A percentile compares a stretch with the other conserved stretches of the same genome.
phyloP scores from a whole-genome alignment of 169 alveolate species.

The Cryptosporidium muris region DNA sequence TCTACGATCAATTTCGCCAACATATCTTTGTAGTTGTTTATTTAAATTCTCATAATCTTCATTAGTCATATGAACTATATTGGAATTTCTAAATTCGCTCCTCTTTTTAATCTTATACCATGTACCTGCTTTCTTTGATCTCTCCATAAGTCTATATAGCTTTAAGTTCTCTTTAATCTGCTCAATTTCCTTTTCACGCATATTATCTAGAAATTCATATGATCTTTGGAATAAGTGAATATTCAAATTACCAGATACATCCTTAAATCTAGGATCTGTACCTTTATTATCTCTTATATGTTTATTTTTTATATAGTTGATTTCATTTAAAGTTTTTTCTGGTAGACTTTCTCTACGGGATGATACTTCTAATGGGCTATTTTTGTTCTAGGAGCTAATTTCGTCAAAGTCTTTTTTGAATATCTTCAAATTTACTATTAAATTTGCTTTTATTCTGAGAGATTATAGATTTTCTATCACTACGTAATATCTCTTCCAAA shows the following conservation, averaged over 20 bases:
- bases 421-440: neutral
- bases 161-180: constrained; percentile 35
- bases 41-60: constrained; percentile 45
- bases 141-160: constrained; percentile 28
- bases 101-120: constrained; percentile 42
- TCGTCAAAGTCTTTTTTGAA: neutral
- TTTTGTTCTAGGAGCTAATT: neutral
- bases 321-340: constrained; percentile 33
- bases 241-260: constrained; percentile 51
- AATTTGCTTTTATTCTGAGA: constrained; percentile 1
- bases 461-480: constrained; percentile 2
- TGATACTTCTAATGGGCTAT: constrained; percentile 49
- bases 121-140: constrained; percentile 47
- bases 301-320: constrained; percentile 31
- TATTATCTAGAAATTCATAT: constrained; percentile 34
- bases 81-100: constrained; percentile 39
- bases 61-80: constrained; percentile 15
- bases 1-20: constrained; percentile 52
- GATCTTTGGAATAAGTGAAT: constrained; percentile 59
- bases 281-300: neutral
- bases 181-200: constrained; percentile 26
- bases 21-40: constrained; percentile 19
- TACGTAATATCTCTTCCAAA: constrained; percentile 45
- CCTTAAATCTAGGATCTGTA: constrained; percentile 63
- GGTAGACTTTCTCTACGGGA: constrained; percentile 48